These are phyloP conservation scores for Coemansia sp. DNA, from an alignment of 371 early-diverging fungal species.

Conservation along the genomic window DNA sequence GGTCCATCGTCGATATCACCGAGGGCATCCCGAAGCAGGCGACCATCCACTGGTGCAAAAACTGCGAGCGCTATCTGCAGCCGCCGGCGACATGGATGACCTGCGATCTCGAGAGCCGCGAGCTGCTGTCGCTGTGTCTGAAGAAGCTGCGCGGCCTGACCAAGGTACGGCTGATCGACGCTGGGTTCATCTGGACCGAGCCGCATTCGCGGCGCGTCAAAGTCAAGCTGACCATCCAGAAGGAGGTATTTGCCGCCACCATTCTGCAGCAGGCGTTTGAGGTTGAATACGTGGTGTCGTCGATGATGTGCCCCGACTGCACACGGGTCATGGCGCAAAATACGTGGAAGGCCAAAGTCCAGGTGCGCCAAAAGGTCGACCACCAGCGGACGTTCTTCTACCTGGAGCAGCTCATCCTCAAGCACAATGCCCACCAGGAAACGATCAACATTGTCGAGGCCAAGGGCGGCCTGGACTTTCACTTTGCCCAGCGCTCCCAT, in stretches of 20 bases:
- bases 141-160: slow-evolving; percentile 89
- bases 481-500: slow-evolving; percentile 86
- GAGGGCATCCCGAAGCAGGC: slow-evolving; percentile 97
- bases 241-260: slow-evolving; percentile 94
- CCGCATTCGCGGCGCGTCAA: slow-evolving; percentile 95
- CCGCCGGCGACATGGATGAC: slow-evolving; percentile 92
- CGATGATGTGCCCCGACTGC: slow-evolving; percentile 98
- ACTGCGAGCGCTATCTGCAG: slow-evolving; percentile 96
- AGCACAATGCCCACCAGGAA: slow-evolving; percentile 95
- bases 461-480: slow-evolving; percentile 99
- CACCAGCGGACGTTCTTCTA: slow-evolving; percentile 98
- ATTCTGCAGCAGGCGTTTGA: slow-evolving; percentile 95
- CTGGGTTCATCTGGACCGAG: slow-evolving; percentile 99
- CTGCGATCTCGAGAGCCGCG: slow-evolving; percentile 90
- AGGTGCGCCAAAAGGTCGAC: slow-evolving; percentile 97
- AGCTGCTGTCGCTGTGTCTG: slow-evolving; percentile 92
- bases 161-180: slow-evolving; percentile 95
- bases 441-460: slow-evolving; percentile 98
- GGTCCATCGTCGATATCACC: slow-evolving; percentile 93
- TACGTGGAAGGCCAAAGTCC: slow-evolving; percentile 99
- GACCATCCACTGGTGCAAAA: slow-evolving; percentile 92
- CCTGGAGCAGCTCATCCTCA: slow-evolving; percentile 98
- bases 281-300: slow-evolving; percentile 91
- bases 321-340: slow-evolving; percentile 97
- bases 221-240: slow-evolving; percentile 97